A percentile compares a stretch with the other conserved stretches of the same genome.
These are phyloP conservation scores for Silene noctiflora DNA, from an alignment of 179 eudicot species.

Conservation along the genomic window DNA sequence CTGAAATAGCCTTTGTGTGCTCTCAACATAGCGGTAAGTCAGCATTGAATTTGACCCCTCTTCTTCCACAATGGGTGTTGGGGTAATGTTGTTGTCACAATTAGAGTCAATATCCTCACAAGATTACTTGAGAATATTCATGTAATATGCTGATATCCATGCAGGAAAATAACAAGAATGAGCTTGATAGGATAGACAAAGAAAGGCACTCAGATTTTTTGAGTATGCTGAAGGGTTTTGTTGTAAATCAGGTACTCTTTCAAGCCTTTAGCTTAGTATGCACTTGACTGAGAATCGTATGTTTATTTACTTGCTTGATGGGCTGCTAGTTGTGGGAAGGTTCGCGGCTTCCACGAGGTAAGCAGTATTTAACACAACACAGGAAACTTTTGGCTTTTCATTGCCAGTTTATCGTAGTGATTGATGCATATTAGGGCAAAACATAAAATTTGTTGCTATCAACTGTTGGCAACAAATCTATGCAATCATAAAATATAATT, in stretches of 20 bases:
- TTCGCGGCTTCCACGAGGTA: background rate
- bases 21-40: background rate
- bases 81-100: background rate
- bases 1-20: background rate
- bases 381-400: background rate
- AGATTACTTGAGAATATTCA: background rate
- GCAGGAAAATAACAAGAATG: conserved; percentile 49
- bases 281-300: background rate
- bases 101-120: background rate
- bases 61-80: background rate
- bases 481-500: conserved; percentile 3
- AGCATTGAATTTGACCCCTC: background rate
- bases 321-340: background rate
- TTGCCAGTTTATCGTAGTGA: background rate
- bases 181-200: conserved; percentile 41
- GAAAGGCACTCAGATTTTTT: conserved; percentile 46
- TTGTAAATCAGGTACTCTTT: conserved; percentile 43
- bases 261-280: background rate
- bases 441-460: background rate
- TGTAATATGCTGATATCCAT: background rate
- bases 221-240: conserved; percentile 51
- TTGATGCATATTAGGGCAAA: background rate
- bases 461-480: background rate
- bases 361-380: background rate
- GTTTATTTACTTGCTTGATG: background rate